A percentile compares a stretch with the other conserved stretches of the same genome.
Evolutionary conservation across 1,284 basidiomycete species (phyloP).

Genomic region (Sanghuangporus weigelae): DNA sequence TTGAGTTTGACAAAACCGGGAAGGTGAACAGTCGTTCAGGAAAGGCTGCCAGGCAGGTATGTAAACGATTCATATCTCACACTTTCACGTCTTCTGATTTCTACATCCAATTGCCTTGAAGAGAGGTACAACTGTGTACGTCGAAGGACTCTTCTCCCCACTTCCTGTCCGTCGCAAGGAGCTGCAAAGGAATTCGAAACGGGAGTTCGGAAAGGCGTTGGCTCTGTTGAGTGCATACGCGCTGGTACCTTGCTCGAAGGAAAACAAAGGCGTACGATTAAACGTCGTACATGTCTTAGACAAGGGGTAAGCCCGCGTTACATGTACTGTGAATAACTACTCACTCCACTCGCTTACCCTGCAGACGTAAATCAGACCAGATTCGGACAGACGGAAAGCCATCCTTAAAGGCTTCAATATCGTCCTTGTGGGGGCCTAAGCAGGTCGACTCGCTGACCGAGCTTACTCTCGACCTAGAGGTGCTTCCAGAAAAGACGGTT

Average conservation of each 20-base stretch:
- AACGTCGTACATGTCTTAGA: conserved; percentile 71
- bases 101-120: conserved; percentile 28
- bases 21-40: conserved; percentile 43
- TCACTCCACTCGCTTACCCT: not conserved
- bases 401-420: conserved; percentile 61
- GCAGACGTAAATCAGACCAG: conserved; percentile 48
- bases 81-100: not conserved
- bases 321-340: not conserved
- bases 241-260: conserved; percentile 66
- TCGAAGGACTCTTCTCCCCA: conserved; percentile 74
- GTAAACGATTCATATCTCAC: conserved; percentile 21
- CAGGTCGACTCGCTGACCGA: conserved; percentile 72
- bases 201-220: conserved; percentile 87
- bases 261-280: conserved; percentile 60
- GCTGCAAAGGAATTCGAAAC: conserved; percentile 83
- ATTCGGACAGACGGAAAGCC: conserved; percentile 68
- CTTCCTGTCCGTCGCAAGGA: conserved; percentile 93
- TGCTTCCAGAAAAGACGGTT: conserved; percentile 55
- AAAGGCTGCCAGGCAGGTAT: conserved; percentile 71
- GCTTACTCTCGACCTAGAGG: conserved; percentile 65
- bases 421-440: conserved; percentile 83
- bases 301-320: conserved; percentile 54
- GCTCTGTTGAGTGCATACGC: conserved; percentile 86
- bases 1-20: conserved; percentile 69
- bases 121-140: conserved; percentile 83